Conservation (phyloP, 805 yeast species). For the Lachancea nothofagi region DNA sequence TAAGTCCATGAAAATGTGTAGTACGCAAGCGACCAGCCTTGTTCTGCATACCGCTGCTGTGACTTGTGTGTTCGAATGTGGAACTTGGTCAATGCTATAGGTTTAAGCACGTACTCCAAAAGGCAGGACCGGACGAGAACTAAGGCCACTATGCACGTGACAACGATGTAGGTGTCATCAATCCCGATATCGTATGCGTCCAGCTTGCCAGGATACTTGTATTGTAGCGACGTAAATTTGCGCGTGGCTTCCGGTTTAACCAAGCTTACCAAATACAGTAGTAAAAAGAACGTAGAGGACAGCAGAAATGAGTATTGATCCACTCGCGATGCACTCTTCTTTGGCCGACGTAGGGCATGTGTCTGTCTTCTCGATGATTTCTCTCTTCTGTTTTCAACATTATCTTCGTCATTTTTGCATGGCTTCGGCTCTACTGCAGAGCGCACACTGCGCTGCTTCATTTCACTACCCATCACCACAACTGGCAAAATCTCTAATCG, state of each 20-base stretch:
- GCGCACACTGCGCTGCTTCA: neutral
- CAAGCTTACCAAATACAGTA: slow-evolving; percentile 22
- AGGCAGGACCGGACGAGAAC: slow-evolving; percentile 54
- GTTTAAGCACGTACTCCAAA: slow-evolving; percentile 53
- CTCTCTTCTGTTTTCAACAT: neutral
- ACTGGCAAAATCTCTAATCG: neutral
- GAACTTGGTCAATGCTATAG: slow-evolving; percentile 42
- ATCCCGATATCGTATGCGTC: slow-evolving; percentile 47
- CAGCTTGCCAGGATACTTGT: slow-evolving; percentile 26
- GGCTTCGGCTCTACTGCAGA: neutral
- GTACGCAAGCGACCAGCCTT: slow-evolving; percentile 70
- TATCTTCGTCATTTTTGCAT: neutral
- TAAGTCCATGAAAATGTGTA: slow-evolving; percentile 48
- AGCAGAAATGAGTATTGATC: slow-evolving; percentile 30
- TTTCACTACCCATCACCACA: slow-evolving; percentile 2
- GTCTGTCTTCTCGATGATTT: neutral
- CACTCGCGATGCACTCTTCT: slow-evolving; percentile 12
- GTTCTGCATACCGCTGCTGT: slow-evolving; percentile 72
- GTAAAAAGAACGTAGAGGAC: slow-evolving; percentile 20
- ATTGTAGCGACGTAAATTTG: slow-evolving; percentile 41
- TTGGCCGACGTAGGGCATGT: neutral
- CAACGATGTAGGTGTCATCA: slow-evolving; percentile 50
- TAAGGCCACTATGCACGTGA: slow-evolving; percentile 49
- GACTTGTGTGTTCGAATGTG: slow-evolving; percentile 48
- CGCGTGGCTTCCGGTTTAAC: slow-evolving; percentile 24